Evolutionary conservation across 2,329 filamentous ascomycete genomes (phyloP).

Genomic region (Phaeosphaeria sp.): DNA sequence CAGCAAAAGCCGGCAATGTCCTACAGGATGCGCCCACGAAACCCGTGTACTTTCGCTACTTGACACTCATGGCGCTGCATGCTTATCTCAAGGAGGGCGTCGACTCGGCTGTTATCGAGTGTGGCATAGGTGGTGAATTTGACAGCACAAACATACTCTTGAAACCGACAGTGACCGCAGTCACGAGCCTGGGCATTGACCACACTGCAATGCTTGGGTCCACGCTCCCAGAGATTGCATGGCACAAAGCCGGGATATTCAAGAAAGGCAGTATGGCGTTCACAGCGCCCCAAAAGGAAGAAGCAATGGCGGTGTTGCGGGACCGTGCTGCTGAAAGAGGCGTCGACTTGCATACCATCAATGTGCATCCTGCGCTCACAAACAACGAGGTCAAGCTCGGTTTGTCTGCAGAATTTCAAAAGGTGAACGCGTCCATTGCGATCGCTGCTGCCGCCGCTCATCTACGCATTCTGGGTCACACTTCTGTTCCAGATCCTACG

Average conservation of each 20-base stretch:
- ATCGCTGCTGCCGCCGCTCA: conserved; percentile 67
- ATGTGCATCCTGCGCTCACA: conserved; percentile 56
- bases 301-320: conserved; percentile 63
- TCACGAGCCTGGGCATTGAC: conserved; percentile 85
- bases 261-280: conserved; percentile 71
- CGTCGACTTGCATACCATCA: conserved; percentile 56
- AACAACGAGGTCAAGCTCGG: conserved; percentile 60
- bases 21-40: conserved; percentile 66
- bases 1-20: conserved; percentile 59
- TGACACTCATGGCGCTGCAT: conserved; percentile 89
- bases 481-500: conserved; percentile 48
- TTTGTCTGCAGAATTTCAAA: conserved; percentile 68
- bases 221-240: conserved; percentile 82
- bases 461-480: conserved; percentile 55
- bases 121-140: conserved; percentile 91
- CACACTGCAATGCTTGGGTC: conserved; percentile 81
- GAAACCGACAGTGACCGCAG: conserved; percentile 72
- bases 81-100: conserved; percentile 80
- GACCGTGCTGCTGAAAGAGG: conserved; percentile 61
- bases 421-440: conserved; percentile 67
- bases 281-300: conserved; percentile 64
- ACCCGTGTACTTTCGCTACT: conserved; percentile 89
- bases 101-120: conserved; percentile 83
- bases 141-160: conserved; percentile 88
- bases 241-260: conserved; percentile 91